These are phyloP conservation scores for Neofusicoccum laricinum DNA, from an alignment of 2,329 filamentous ascomycete species.

Conservation along the genomic window DNA sequence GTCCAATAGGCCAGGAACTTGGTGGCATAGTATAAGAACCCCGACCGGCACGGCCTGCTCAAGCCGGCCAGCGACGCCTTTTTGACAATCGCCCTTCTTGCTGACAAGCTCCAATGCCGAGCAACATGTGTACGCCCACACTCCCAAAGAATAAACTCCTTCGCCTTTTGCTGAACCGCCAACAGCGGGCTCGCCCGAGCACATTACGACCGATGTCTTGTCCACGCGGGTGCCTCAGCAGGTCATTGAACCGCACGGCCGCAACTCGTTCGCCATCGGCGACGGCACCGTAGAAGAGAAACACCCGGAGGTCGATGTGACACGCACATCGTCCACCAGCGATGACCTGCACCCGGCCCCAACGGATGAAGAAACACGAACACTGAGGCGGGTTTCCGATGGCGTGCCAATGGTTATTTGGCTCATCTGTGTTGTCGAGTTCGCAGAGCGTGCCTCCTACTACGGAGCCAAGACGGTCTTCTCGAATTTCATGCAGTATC, in stretches of 20 bases:
- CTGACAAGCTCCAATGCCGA: background rate
- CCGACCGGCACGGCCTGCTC: background rate
- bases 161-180: background rate
- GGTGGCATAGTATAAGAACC: background rate
- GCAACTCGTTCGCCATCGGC: background rate
- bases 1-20: background rate
- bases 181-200: background rate
- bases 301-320: background rate
- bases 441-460: constrained; percentile 61
- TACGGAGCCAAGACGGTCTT: constrained; percentile 57
- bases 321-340: background rate
- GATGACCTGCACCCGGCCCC: constrained; percentile 25
- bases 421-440: constrained; percentile 57
- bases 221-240: background rate
- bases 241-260: background rate
- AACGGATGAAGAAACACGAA: constrained; percentile 46
- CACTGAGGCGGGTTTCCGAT: constrained; percentile 51
- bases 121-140: constrained; percentile 7
- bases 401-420: constrained; percentile 54
- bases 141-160: too few relatives aligned
- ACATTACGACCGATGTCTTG: background rate
- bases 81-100: background rate
- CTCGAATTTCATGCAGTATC: constrained; percentile 61
- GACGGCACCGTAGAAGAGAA: constrained; percentile 7
- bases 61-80: background rate